Conservation (phyloP, 2,329 filamentous ascomycete species). For the Cordyceps fumosorosea region DNA sequence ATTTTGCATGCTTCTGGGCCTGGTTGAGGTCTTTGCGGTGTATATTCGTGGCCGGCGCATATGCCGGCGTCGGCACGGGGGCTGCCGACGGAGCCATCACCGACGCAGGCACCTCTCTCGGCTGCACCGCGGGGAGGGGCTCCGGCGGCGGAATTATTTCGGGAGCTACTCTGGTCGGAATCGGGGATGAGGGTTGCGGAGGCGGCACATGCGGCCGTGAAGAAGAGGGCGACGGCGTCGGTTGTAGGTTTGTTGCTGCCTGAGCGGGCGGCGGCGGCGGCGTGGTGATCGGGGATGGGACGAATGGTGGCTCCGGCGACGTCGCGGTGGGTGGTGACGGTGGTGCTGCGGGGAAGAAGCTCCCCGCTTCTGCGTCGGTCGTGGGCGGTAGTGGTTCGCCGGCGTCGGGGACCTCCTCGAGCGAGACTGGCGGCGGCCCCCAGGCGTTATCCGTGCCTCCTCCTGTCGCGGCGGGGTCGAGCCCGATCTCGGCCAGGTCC, state of each 20-base stretch:
- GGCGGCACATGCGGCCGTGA: slow-evolving; percentile 21
- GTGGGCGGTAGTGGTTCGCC: slow-evolving; percentile 23
- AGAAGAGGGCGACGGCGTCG: slow-evolving; percentile 3
- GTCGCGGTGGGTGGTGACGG: slow-evolving; percentile 22
- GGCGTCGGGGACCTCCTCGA: slow-evolving; percentile 48
- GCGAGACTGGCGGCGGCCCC: slow-evolving; percentile 33
- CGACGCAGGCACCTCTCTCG: slow-evolving; percentile 17
- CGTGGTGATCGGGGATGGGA: slow-evolving; percentile 10
- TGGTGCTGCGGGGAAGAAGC: slow-evolving; percentile 19
- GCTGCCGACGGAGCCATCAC: slow-evolving; percentile 16
- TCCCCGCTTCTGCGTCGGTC: slow-evolving; percentile 21
- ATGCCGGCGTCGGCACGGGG: not conserved
- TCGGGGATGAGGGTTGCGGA: slow-evolving; percentile 23
- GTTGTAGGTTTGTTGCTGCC: not conserved
- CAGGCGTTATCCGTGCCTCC: slow-evolving; percentile 14
- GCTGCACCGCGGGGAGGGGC: slow-evolving; percentile 15
- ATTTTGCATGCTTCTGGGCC: slow-evolving; percentile 93
- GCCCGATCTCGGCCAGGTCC: slow-evolving; percentile 29
- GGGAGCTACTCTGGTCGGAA: slow-evolving; percentile 21
- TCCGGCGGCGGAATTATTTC: slow-evolving; percentile 20
- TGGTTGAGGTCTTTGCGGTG: slow-evolving; percentile 57
- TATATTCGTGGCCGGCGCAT: slow-evolving; percentile 15
- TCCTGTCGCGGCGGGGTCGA: slow-evolving; percentile 57
- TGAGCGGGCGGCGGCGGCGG: not conserved
- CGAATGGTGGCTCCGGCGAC: slow-evolving; percentile 12